These are phyloP conservation scores for Annona squamosa DNA, from an alignment of 164 flowering plant genomes.

Conservation along the genomic window DNA sequence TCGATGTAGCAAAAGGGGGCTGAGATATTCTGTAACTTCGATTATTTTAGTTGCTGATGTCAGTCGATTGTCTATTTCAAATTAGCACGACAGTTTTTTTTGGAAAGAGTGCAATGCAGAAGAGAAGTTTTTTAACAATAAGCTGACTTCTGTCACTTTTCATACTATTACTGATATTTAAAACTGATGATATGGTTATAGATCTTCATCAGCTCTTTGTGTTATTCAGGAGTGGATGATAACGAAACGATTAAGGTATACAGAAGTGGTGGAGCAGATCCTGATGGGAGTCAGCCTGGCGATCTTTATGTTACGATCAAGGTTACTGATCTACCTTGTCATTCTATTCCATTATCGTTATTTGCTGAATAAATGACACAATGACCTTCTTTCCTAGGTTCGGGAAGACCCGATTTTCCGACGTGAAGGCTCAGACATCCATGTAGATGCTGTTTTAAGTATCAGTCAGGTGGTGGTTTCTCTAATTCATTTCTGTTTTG, in stretches of 20 bases:
- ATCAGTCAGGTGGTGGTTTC: conserved; percentile 56
- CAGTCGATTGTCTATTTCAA: too few relatives aligned
- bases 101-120: neutral
- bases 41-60: too few relatives aligned
- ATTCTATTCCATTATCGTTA: neutral
- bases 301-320: conserved; percentile 79
- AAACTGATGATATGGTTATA: neutral
- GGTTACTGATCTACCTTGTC: conserved; percentile 29
- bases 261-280: conserved; percentile 90
- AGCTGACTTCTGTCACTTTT: neutral
- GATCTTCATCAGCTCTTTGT: neutral
- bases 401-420: conserved; percentile 90
- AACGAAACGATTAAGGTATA: conserved; percentile 56
- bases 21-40: too few relatives aligned
- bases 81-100: too few relatives aligned
- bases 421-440: conserved; percentile 87
- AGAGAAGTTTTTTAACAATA: too few relatives aligned
- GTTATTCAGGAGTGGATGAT: conserved; percentile 66
- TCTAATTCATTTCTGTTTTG: neutral
- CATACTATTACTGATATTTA: neutral
- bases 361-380: neutral
- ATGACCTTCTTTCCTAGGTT: conserved; percentile 34
- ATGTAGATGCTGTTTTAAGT: conserved; percentile 76
- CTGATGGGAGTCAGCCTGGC: conserved; percentile 90
- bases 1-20: too few relatives aligned